Evolutionary conservation across 176 grass and related monocot genomes (phyloP), one percentile per base, ranked within the genome.

Genomic region (Oryza glaberrima): DNA sequence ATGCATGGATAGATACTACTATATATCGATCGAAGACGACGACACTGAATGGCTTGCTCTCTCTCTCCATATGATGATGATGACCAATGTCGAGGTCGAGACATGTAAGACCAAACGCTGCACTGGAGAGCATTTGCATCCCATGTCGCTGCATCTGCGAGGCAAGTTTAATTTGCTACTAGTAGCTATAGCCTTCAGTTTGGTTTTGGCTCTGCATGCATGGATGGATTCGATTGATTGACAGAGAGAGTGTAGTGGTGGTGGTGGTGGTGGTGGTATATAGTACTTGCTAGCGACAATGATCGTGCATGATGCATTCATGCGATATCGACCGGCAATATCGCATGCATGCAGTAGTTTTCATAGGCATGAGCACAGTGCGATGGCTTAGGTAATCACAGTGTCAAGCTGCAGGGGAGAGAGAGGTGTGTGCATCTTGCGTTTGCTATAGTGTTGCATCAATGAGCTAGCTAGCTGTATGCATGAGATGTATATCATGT

Each of bases 321-420:
- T 67, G 75, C 28, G 25, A 13, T 9, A 13, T 9, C 48, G 38
- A 77, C 63, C 41, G 67, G 82, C 87, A 76, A 76, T 85, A 85
- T 81, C 51, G 80, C 80, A 88, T 82, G 79, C 70, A 86, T 82
- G 88, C 75, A 87, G 84, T 87, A 83, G 80, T 75, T 83, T 86
- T 87, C 67, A 63, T 84, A 87, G 65, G 49, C 60, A 52, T 68
- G 64, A 54, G 73, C 58, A 11, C 48, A 79, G 80, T 75, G 80
- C 36, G 43, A 34, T 51, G 41, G 80, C 84, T 83, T 69, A 79
- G 60, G 88, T 69, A 64, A 90, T 43, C 78, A 79, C 84, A 86
- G 88, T 77, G 22, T 16, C 77, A 63, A 43, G 58, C 58, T 63
- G 12, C 83, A 58, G 44, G 46, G 36, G 19, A 19, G 30, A 32